Percentiles rank a stretch among this genome's conserved stretches.
Conservation (phyloP, 306 rosid species). For the Trifolium subterraneum region DNA sequence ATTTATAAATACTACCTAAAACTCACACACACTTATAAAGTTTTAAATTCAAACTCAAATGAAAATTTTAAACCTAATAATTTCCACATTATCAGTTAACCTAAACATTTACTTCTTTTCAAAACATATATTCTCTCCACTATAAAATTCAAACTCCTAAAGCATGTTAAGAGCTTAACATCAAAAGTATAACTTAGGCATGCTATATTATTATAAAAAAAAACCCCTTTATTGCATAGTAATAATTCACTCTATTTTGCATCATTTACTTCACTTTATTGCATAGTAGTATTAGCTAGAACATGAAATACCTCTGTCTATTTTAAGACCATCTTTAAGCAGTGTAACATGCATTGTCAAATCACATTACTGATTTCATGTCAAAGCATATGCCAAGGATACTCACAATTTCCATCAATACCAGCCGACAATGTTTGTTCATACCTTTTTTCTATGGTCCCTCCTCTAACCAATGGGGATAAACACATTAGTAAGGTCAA, state of each 20-base stretch:
- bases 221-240: too few species aligned
- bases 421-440: conserved; percentile 7
- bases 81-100: too few species aligned
- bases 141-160: too few species aligned
- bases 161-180: too few species aligned
- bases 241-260: neutral
- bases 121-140: too few species aligned
- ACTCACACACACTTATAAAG: too few species aligned
- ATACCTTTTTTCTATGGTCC: neutral
- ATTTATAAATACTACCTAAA: too few species aligned
- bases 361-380: conserved; percentile 5
- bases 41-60: too few species aligned
- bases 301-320: neutral
- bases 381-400: conserved; percentile 21
- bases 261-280: neutral
- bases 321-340: neutral
- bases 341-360: neutral
- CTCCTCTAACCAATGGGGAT: neutral
- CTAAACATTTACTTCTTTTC: too few species aligned
- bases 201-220: too few species aligned
- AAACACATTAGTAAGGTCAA: neutral
- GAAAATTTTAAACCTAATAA: too few species aligned
- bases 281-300: neutral
- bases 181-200: too few species aligned
- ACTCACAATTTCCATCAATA: conserved; percentile 11